phyloP scores from a whole-genome alignment of 2,329 filamentous ascomycete species.

The Diaporthe caulivora region DNA sequence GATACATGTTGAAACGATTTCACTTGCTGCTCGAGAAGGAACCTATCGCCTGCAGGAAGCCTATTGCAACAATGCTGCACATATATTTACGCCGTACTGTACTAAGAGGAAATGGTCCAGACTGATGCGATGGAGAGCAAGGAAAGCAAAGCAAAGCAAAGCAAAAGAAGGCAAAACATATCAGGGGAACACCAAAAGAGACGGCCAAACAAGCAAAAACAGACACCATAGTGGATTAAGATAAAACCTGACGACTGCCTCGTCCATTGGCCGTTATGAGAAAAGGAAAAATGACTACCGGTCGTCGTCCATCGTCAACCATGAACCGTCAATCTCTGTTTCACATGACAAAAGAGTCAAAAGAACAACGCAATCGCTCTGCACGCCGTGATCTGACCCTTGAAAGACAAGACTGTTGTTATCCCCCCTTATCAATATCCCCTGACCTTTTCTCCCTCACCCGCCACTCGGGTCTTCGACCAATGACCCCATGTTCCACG shows the following conservation, averaged over 20 bases:
- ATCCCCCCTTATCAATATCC: constrained; percentile 22
- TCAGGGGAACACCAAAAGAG: background rate
- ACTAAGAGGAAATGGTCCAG: background rate
- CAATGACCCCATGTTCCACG: background rate
- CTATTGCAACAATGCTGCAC: background rate
- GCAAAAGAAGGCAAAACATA: background rate
- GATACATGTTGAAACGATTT: background rate
- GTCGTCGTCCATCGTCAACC: constrained; percentile 38
- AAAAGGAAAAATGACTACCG: constrained; percentile 31
- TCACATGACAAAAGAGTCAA: constrained; percentile 26
- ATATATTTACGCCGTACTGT: background rate
- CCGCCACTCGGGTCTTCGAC: constrained; percentile 11
- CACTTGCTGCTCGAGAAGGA: background rate
- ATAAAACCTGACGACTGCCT: constrained; percentile 30
- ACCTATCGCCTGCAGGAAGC: background rate
- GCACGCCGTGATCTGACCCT: constrained; percentile 35
- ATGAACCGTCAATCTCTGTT: constrained; percentile 36
- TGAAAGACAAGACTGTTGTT: constrained; percentile 4
- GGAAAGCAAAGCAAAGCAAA: background rate
- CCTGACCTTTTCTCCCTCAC: background rate
- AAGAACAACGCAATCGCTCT: constrained; percentile 36
- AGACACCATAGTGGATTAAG: constrained; percentile 44
- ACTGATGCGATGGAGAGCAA: constrained; percentile 1
- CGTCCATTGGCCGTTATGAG: constrained; percentile 30
- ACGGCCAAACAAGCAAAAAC: background rate